Conservation (phyloP, 169 alveolate species). For the Plasmodium reichenowi region DNA sequence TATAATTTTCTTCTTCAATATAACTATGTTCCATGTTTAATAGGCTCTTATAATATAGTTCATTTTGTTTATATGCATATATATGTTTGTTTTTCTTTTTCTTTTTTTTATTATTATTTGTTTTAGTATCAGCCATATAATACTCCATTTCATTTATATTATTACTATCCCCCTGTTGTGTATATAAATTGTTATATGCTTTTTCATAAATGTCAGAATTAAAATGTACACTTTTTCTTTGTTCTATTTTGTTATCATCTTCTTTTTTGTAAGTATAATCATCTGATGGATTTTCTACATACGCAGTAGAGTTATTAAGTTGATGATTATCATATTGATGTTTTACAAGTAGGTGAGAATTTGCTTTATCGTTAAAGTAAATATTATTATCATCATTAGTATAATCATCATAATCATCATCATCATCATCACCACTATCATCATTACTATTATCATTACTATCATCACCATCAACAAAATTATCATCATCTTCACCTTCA, state of each 20-base stretch:
- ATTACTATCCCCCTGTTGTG: not conserved
- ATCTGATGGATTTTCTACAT: not conserved
- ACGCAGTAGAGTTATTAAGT: no score
- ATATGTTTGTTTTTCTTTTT: slow-evolving; percentile 49
- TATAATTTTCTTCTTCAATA: slow-evolving; percentile 68
- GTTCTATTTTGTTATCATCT: not conserved
- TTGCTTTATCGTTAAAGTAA: no score
- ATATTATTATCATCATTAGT: not conserved
- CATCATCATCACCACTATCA: not conserved
- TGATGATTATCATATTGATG: no score
- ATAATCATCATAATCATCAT: not conserved
- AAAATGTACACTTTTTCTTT: not conserved
- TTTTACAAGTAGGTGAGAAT: no score
- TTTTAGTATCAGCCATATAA: not conserved
- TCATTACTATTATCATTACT: slow-evolving; percentile 5
- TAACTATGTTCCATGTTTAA: slow-evolving; percentile 50
- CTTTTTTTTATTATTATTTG: not conserved
- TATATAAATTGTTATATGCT: not conserved
- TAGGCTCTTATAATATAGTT: slow-evolving; percentile 56
- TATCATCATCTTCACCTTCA: slow-evolving; percentile 19
- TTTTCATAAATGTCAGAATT: not conserved
- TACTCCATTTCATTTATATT: slow-evolving; percentile 7
- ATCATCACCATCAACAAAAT: not conserved
- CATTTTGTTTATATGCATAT: slow-evolving; percentile 72
- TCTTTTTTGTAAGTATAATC: not conserved